Base-by-base conservation (phyloP, 2,329 filamentous ascomycete species). In the Diaporthe sp. region DNA sequence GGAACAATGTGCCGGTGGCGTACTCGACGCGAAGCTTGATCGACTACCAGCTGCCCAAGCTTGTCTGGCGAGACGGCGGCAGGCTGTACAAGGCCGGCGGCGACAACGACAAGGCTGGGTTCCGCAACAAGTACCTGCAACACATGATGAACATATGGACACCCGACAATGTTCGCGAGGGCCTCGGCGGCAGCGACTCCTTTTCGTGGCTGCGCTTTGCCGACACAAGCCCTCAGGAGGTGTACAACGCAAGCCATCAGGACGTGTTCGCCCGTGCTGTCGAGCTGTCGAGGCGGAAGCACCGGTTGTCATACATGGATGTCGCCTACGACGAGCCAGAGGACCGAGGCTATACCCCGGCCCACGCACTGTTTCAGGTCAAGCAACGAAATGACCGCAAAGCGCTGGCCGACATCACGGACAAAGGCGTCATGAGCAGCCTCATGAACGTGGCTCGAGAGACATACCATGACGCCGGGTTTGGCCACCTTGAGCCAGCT, bases 181-280 rank as follows among this genome's bases (percentile, higher is more conserved):
- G 92, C 78, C 84, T 89, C 15, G 86, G 88, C 31, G 88, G 89
- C 0, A 88, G 89, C 68, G 90, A 91, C 19, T 89, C 92, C 2
- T 98, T 98, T 83, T 96, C 96, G 0, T 99, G 95, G 92, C 88
- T 98, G 75, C 92, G 95, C 6, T 98, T 99, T 80, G 91, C 94
- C 4, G 95, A 98, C 79, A 87, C 89, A 0, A 97, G 95, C 19
- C 87, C 92, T 2, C 88, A 89, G 13, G 96, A 98, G 77, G 92
- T 92, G 1, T 94, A 93, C 75, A 88, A 89, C 73, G 89, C 92
- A 44, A 93, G 94, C 5, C 93, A 92, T 79, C 88, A 89, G 72
- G 92, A 93, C 76, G 79, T 97, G 2, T 94, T 98, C 79, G 88
- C 94, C 72, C 94, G 96, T 53, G 94, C 95, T 4, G 85, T 93